These are phyloP conservation scores for Helenozyma baotianmanensis DNA, from an alignment of 805 yeast genomes.

Conservation along the genomic window DNA sequence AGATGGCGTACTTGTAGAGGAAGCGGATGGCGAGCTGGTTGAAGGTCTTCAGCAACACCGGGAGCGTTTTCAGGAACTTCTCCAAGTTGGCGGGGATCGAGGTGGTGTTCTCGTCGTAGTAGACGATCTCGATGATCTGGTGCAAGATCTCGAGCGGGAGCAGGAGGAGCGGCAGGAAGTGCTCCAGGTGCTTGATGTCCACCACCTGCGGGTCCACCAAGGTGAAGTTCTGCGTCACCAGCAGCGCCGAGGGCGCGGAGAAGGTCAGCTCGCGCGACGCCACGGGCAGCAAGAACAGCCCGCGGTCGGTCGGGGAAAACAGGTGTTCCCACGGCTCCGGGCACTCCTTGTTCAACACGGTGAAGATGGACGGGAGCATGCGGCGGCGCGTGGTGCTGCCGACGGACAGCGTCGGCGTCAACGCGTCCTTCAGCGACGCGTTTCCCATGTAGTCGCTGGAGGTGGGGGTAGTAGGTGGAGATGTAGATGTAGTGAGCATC, in stretches of 20 bases:
- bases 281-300: conserved; percentile 17
- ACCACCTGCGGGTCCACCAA: conserved; percentile 14
- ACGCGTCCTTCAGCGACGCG: conserved; percentile 10
- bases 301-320: conserved; percentile 12
- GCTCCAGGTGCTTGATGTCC: conserved; percentile 6
- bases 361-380: conserved; percentile 10
- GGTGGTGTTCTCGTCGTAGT: conserved; percentile 49
- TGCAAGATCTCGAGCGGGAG: conserved; percentile 55
- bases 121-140: conserved; percentile 52
- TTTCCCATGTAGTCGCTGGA: conserved; percentile 10
- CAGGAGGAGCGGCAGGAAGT: conserved; percentile 21
- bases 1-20: conserved; percentile 61
- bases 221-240: conserved; percentile 15
- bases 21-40: conserved; percentile 54
- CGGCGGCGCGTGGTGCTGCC: background rate
- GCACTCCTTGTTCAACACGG: conserved; percentile 7
- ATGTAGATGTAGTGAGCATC: too few species aligned
- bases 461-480: too few species aligned
- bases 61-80: conserved; percentile 47
- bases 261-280: conserved; percentile 9
- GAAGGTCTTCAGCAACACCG: conserved; percentile 54
- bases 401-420: conserved; percentile 11
- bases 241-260: conserved; percentile 9
- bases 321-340: conserved; percentile 1
- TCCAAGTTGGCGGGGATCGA: conserved; percentile 49